Evolutionary conservation across 106 monocot species (phyloP).

Genomic region (Allium sativum): DNA sequence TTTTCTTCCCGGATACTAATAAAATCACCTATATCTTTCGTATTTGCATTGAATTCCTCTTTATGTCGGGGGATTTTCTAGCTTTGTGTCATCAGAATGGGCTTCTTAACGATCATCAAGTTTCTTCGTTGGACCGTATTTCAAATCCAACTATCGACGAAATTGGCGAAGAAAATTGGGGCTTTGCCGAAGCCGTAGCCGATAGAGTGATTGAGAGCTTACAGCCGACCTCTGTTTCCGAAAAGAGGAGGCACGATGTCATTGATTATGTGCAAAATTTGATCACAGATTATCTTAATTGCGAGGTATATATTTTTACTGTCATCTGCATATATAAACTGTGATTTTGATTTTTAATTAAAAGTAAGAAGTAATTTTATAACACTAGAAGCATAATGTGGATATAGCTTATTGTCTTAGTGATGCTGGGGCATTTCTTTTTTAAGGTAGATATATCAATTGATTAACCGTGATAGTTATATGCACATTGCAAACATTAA

Average conservation of each 20-base stretch:
- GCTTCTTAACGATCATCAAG: conserved; percentile 1
- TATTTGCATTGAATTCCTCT: background rate
- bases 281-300: conserved; percentile 16
- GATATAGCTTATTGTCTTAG: too few relatives aligned
- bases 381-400: too few relatives aligned
- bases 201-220: conserved; percentile 30
- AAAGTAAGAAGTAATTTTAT: too few relatives aligned
- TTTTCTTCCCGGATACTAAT: conserved; percentile 2
- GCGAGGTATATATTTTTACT: conserved; percentile 24
- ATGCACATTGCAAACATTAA: too few relatives aligned
- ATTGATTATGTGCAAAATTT: conserved; percentile 58
- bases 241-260: conserved; percentile 36
- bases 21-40: background rate
- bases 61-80: conserved; percentile 37
- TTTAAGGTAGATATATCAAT: too few relatives aligned
- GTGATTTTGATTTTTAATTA: too few relatives aligned
- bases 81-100: conserved; percentile 7
- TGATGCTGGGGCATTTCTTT: too few relatives aligned
- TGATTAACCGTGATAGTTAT: too few relatives aligned
- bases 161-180: conserved; percentile 27
- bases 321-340: background rate
- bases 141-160: conserved; percentile 19
- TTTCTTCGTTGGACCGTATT: background rate
- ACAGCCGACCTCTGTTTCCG: conserved; percentile 42
- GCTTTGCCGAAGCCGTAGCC: conserved; percentile 28